Evolutionary conservation across 176 grass and related monocot species (phyloP), one percentile per base, ranked within the genome.

Genomic region (Chloris gayana): DNA sequence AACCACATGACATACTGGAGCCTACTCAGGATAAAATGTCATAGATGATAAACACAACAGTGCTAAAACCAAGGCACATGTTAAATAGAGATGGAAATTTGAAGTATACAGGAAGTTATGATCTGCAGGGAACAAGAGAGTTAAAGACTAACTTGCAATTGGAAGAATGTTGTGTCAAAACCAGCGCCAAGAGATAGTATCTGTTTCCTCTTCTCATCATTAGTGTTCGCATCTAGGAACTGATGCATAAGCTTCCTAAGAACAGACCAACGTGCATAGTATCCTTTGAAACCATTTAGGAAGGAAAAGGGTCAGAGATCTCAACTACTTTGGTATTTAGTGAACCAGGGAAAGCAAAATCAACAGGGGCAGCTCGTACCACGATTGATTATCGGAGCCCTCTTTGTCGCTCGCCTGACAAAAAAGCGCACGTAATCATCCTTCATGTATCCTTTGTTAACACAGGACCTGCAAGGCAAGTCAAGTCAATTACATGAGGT

Each of bases 361-460:
- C 11, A 24, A 47, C 19, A 24, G 34, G 49, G 21, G 11, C 25
- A 53, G 7, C 34, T 5, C 57, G 0, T 67, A 94, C 92, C 92
- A 56, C 92, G 92, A 41, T 94, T 94, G 68, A 98, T 98, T 85
- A 98, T 98, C 41, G 95, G 95, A 22, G 95, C 95, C 67, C 95
- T 94, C 61, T 82, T 93, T 26, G 85, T 83, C 15, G 88, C 82
- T 46, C 87, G 79, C 57, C 95, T 94, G 50, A 98, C 92, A 51
- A 98, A 98, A 32, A 93, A 85, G 30, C 87, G 92, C 31, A 98
- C 92, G 29, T 93, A 95, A 69, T 98, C 95, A 87, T 98, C 95
- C 90, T 98, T 98, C 89, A 98, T 98, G 60, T 98, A 98, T 60
- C 95, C 90, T 87, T 98, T 98, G 29, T 82, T 94, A 49, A 98